Percentiles rank a stretch among this genome's conserved stretches.
Conservation (phyloP, 116 monocot genomes). For the Phalaenopsis hybrid region DNA sequence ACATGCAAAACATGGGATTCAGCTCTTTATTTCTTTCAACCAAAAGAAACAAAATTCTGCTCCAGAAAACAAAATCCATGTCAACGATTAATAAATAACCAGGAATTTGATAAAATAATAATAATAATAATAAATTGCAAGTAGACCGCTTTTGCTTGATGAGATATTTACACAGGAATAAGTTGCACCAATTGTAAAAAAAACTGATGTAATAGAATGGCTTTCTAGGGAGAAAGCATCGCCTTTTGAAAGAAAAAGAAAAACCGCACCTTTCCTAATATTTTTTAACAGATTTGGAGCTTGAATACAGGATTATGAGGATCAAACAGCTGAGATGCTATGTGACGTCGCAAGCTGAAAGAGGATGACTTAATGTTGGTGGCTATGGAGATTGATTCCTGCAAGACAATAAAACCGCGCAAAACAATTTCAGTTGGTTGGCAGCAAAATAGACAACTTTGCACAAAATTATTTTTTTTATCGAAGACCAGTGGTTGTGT, state of each 20-base stretch:
- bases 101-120: slow-evolving; percentile 3
- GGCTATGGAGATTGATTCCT: slow-evolving; percentile 31
- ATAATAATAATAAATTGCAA: slow-evolving; percentile 4
- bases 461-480: background rate
- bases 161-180: slow-evolving; percentile 28
- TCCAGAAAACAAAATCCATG: background rate
- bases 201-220: background rate
- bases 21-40: slow-evolving; percentile 10
- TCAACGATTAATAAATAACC: no score
- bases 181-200: slow-evolving; percentile 10
- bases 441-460: background rate
- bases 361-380: slow-evolving; percentile 33
- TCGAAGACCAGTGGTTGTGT: background rate
- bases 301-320: slow-evolving; percentile 26
- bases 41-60: slow-evolving; percentile 4
- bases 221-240: slow-evolving; percentile 10
- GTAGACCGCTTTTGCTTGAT: no score
- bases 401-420: slow-evolving; percentile 1
- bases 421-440: slow-evolving; percentile 6
- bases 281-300: no score
- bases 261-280: no score
- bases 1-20: slow-evolving; percentile 22
- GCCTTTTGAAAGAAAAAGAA: no score
- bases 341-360: slow-evolving; percentile 35
- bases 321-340: slow-evolving; percentile 16